phyloP scores from a whole-genome alignment of 2,329 filamentous ascomycete genomes.

The Xylaria sp. region DNA sequence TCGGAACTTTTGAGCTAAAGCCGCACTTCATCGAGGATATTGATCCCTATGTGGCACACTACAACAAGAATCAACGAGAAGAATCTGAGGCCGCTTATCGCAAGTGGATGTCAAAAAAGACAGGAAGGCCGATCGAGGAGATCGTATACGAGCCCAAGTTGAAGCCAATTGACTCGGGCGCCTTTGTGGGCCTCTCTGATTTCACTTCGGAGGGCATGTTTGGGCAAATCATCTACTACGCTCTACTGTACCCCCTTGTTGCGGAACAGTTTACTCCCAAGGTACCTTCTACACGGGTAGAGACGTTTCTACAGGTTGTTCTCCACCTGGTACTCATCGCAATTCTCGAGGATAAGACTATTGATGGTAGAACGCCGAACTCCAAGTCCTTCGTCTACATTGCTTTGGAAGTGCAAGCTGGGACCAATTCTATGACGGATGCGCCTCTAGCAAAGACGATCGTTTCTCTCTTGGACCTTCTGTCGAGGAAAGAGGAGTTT shows the following conservation, averaged over 20 bases:
- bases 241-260: constrained; percentile 73
- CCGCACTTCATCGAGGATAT: constrained; percentile 79
- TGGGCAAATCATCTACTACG: constrained; percentile 83
- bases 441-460: constrained; percentile 56
- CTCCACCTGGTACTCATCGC: constrained; percentile 83
- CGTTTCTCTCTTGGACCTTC: constrained; percentile 56
- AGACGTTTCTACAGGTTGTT: constrained; percentile 87
- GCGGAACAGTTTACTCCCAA: constrained; percentile 63
- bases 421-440: constrained; percentile 55
- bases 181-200: constrained; percentile 68
- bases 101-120: constrained; percentile 80
- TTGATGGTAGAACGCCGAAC: constrained; percentile 46
- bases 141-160: constrained; percentile 89
- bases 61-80: constrained; percentile 93
- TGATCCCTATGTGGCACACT: constrained; percentile 93
- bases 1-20: constrained; percentile 90
- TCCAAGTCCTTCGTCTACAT: constrained; percentile 66
- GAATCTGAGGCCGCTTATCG: constrained; percentile 89
- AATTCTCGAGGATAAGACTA: constrained; percentile 70
- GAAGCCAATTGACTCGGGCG: constrained; percentile 66
- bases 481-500: constrained; percentile 66
- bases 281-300: constrained; percentile 75
- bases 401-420: constrained; percentile 59
- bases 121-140: constrained; percentile 71
- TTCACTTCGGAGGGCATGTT: constrained; percentile 86